Evolutionary conservation across 108 stramenopile species (phyloP).

Genomic region (Thalassiosira profunda): DNA sequence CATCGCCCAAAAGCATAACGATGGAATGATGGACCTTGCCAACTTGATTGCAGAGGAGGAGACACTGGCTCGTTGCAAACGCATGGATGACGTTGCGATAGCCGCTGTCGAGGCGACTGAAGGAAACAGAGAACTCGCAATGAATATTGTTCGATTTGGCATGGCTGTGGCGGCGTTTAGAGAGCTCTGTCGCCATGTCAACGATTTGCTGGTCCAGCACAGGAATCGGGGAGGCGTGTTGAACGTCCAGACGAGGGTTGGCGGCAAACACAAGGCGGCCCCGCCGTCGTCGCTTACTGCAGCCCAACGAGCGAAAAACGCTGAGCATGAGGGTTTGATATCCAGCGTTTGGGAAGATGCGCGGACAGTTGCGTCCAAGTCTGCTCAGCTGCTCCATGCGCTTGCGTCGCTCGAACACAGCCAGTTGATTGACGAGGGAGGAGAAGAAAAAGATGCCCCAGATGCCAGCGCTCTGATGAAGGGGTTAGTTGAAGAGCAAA

Average conservation of each 20-base stretch:
- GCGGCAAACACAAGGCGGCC: background rate
- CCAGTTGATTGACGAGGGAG: background rate
- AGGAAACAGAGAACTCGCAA: slow-evolving; percentile 9
- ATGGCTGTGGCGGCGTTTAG: slow-evolving; percentile 32
- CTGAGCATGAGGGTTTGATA: slow-evolving; percentile 18
- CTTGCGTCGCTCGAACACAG: slow-evolving; percentile 23
- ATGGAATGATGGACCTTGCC: slow-evolving; percentile 52
- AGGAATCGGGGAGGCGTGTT: slow-evolving; percentile 21
- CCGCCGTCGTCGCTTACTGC: background rate
- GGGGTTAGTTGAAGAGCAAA: slow-evolving; percentile 32
- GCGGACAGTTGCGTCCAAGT: slow-evolving; percentile 36
- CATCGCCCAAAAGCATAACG: slow-evolving; percentile 31
- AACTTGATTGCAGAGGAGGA: slow-evolving; percentile 50
- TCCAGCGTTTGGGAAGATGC: slow-evolving; percentile 44
- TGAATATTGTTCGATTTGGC: slow-evolving; percentile 29
- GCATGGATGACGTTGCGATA: slow-evolving; percentile 32
- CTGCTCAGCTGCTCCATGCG: slow-evolving; percentile 40
- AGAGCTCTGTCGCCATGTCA: slow-evolving; percentile 43
- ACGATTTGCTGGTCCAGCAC: slow-evolving; percentile 18
- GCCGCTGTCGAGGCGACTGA: slow-evolving; percentile 18
- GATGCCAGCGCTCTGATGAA: slow-evolving; percentile 9
- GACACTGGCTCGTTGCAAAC: slow-evolving; percentile 29
- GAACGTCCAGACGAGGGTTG: slow-evolving; percentile 24
- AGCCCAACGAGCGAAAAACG: slow-evolving; percentile 4
- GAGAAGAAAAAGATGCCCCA: background rate